Evolutionary conservation across 2,329 filamentous ascomycete genomes (phyloP), one percentile per base, ranked within the genome.

Genomic region (Taxawa tesnikishii): DNA sequence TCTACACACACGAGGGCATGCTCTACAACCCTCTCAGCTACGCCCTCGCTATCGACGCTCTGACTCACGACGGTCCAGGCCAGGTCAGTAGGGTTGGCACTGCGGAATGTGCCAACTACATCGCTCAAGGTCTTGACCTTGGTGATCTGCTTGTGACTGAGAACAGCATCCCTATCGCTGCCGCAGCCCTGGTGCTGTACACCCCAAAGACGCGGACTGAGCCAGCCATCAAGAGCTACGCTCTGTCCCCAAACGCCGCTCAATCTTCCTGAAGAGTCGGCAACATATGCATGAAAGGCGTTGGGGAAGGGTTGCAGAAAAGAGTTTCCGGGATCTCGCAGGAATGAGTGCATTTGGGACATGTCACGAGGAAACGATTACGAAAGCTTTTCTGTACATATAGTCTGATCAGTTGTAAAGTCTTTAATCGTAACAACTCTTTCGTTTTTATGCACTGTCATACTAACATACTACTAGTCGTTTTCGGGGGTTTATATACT

Each of bases 1-100:
- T 68, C 28, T 69, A 67, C 44, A 61, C 57, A 0, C 68, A 72
- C 38, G 66, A 69, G 36, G 60, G 60, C 3, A 51, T 65, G 19
- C 50, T 73, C 26, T 67, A 61, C 40, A 66, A 70, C 37, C 58
- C 63, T 1, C 47, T 71, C 15, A 53, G 55, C 1, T 62, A 55
- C 36, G 53, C 51, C 2, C 43, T 72, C 26, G 49, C 60, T 2
- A 48, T 61, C 7, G 67, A 70, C 46, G 67, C 65, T 11, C 51
- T 73, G 36, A 54, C 43, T 7, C 51, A 70, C 40, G 53, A 54
- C 26, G 66, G 68, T 2, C 63, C 62, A 0, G 66, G 58, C 0
- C 37, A 53, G 13, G 34, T 57, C 2, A 49, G 41, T 2, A 45
- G 64, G 3, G 43, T 70, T 13, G 43, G 64, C 39, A 34, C 62